Base-by-base conservation (phyloP, 2,329 filamentous ascomycete species). In the Coniochaeta hoffmannii region DNA sequence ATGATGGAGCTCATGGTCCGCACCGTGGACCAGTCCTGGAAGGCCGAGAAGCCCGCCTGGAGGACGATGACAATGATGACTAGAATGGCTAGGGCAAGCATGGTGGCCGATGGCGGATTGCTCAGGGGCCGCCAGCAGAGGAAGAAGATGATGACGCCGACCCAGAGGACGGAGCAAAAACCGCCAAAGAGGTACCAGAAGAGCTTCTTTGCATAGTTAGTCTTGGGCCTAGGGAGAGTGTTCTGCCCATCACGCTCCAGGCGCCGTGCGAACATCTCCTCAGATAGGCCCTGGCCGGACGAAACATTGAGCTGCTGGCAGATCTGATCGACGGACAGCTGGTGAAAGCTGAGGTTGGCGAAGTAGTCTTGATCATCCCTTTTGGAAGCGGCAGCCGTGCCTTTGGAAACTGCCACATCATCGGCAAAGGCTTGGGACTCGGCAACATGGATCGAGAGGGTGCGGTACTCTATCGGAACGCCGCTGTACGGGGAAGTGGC, bases 1-100 rank as follows among this genome's bases (percentile, higher is more conserved):
- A 85, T 88, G 66, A 92, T 92, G 0, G 86, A 89, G 17, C 83
- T 81, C 89, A 92, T 92, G 55, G 90, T 87, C 5, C 85, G 76
- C 1, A 82, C 87, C 0, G 86, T 88, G 2, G 87, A 89, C 81
- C 87, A 92, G 66, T 92, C 88, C 64, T 86, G 83, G 75, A 79
- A 87, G 64, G 81, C 80, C 64, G 85, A 85, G 71, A 90, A 91
- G 2, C 74, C 80, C 15, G 86, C 88, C 62, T 87, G 83, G 38
- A 87, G 81, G 59, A 84, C 70, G 63, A 86, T 92, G 8, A 92
- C 87, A 6, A 82, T 79, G 1, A 86, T 67, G 6, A 92, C 72
- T 2, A 92, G 87, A 62, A 90, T 88, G 0, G 85, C 88, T 24
- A 92, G 76, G 0, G 87, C 88, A 58, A 77, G 75, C 46, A 77